phyloP scores from a whole-genome alignment of 208 protist genomes.

The Histomonas meleagridis region DNA sequence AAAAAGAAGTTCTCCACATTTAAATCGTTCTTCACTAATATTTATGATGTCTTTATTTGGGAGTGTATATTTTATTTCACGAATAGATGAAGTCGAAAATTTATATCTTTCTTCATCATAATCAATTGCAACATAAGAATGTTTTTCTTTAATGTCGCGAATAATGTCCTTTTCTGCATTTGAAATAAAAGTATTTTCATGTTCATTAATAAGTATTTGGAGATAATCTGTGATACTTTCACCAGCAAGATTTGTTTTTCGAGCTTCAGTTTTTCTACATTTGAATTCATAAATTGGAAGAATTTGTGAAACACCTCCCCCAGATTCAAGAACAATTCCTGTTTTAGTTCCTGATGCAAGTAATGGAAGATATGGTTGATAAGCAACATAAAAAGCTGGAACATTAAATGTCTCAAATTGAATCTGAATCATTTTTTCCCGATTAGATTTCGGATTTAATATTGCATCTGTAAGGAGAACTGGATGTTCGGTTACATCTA shows the following conservation, averaged over 20 bases:
- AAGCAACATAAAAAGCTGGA: constrained; percentile 62
- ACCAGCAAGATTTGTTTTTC: constrained; percentile 58
- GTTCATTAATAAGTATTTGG: constrained; percentile 49
- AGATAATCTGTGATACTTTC: constrained; percentile 51
- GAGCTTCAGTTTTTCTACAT: constrained; percentile 48
- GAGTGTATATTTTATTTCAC: constrained; percentile 59
- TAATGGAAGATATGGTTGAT: constrained; percentile 75
- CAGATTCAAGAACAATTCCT: constrained; percentile 75
- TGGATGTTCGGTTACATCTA: constrained; percentile 83
- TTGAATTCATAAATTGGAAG: constrained; percentile 81
- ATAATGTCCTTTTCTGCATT: constrained; percentile 59
- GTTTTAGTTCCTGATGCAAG: constrained; percentile 66
- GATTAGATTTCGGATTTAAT: constrained; percentile 64
- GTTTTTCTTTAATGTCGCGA: constrained; percentile 64
- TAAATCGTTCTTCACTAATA: constrained; percentile 57
- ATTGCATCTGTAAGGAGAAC: constrained; percentile 70
- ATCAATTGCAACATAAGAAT: constrained; percentile 60
- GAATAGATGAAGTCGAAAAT: constrained; percentile 39
- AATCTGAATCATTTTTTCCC: constrained; percentile 69
- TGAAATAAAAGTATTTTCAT: constrained; percentile 55
- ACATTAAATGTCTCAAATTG: constrained; percentile 69
- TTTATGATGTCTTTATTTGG: constrained; percentile 60
- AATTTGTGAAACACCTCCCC: constrained; percentile 79
- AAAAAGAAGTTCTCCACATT: constrained; percentile 59
- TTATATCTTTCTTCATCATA: constrained; percentile 55